These are phyloP conservation scores for Penicillium antarcticum DNA, from an alignment of 495 filamentous ascomycete species.

Conservation along the genomic window DNA sequence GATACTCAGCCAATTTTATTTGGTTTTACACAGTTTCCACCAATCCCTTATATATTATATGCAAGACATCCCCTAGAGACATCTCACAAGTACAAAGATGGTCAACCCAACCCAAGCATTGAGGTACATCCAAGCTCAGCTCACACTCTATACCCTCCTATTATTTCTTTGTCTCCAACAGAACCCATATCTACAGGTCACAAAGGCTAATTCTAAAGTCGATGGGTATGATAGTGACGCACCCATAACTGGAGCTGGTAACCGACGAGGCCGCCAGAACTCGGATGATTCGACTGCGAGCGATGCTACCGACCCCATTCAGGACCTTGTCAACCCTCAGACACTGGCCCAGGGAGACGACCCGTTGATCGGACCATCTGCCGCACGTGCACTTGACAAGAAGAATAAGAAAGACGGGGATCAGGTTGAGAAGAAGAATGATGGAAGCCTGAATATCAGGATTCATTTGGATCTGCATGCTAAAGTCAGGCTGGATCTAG, in stretches of 20 bases:
- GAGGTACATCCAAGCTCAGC: conserved; percentile 1
- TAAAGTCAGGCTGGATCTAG: conserved; percentile 11
- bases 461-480: conserved; percentile 14
- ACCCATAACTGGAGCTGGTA: neutral
- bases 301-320: neutral
- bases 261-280: neutral
- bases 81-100: neutral
- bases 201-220: neutral
- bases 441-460: conserved; percentile 9
- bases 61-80: neutral
- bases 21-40: neutral
- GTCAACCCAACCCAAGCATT: neutral
- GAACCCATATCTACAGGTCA: neutral
- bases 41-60: neutral
- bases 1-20: too few relatives aligned
- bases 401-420: conserved; percentile 1
- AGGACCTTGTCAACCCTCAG: neutral
- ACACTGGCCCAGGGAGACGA: conserved; percentile 1
- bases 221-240: too few relatives aligned
- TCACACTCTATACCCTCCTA: neutral
- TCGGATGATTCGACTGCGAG: neutral
- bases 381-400: neutral
- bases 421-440: neutral
- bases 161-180: neutral
- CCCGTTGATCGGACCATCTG: neutral